Evolutionary conservation across 345 rosid genomes (phyloP).

Genomic region (Melaleuca quinquenervia): DNA sequence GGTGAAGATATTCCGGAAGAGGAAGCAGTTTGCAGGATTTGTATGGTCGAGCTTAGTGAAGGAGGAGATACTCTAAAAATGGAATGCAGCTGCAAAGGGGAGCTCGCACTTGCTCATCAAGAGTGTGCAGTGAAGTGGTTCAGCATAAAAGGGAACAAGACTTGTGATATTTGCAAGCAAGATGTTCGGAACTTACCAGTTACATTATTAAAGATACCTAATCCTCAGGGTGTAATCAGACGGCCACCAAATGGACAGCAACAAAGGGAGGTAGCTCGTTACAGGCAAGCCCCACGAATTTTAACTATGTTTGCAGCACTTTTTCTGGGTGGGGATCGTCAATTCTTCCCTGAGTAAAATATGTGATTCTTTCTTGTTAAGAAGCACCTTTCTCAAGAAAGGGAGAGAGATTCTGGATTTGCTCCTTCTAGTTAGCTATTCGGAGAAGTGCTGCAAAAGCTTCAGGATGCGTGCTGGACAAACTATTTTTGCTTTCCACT

Average conservation of each 20-base stretch:
- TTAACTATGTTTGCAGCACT: not conserved
- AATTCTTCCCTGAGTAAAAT: not conserved
- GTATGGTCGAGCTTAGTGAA: slow-evolving; percentile 43
- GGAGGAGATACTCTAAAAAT: slow-evolving; percentile 47
- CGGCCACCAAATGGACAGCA: slow-evolving; percentile 7
- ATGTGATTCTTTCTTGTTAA: not conserved
- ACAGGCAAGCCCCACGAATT: slow-evolving; percentile 27
- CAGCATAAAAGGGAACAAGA: slow-evolving; percentile 49
- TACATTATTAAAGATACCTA: slow-evolving; percentile 29
- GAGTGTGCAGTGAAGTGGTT: slow-evolving; percentile 59
- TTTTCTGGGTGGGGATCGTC: not conserved
- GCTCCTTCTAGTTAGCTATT: not conserved
- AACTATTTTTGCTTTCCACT: not conserved
- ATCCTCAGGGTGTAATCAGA: slow-evolving; percentile 22
- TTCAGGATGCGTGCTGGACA: not conserved
- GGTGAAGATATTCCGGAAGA: slow-evolving; percentile 52
- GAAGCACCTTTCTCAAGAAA: not conserved
- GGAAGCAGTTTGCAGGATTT: slow-evolving; percentile 59
- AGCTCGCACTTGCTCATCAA: slow-evolving; percentile 57
- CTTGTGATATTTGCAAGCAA: slow-evolving; percentile 51
- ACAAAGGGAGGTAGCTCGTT: slow-evolving; percentile 15
- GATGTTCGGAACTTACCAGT: slow-evolving; percentile 50
- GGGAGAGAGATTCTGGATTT: not conserved
- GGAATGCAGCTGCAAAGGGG: slow-evolving; percentile 67
- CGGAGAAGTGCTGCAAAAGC: not conserved